Base-by-base conservation (phyloP, 768 basidiomycete genomes). In the Psilocybe subaeruginosa region DNA sequence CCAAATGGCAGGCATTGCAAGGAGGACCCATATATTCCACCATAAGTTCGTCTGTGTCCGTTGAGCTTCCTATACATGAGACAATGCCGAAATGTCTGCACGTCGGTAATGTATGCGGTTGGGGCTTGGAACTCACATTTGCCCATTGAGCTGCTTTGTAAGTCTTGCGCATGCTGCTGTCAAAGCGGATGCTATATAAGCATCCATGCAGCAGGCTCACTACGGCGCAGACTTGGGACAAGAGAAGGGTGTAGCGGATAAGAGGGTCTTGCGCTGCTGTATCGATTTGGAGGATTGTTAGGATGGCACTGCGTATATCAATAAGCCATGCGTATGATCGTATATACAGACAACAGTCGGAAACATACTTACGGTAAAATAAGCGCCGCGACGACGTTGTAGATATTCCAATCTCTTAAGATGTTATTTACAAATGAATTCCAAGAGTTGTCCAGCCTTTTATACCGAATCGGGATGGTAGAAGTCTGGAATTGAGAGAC, bases 21-120 rank as follows among this genome's bases (percentile, higher is more conserved):
- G 76, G 16, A 90, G 62, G 0, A 90, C 83, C 87, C 88, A 89
- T 14, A 90, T 83, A 61, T 90, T 90, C 89, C 89, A 78, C 66
- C 69, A 74, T 6, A 74, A 71, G 0, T 59, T 57, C 0, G 71
- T 64, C 19, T 65, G 67, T 4, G 62, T 63, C 37, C 70, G 70
- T 37, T 82, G 80, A 8, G 85, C 81, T 67, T 89, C 87, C 85
- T 88, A 57, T 29, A 33, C 14, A 41, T 8, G 43, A 12, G 30
- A 31, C 8, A 33, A 33, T 23, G 23, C 2, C 23, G 23, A 2
- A 23, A 23, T 23, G 2, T 23, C 23, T 23, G 23, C 23, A 23
- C 23, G 23, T 23, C 23, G 23, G 2, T 23, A 23, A 23, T 23
- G 23, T 23, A 23, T 23, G 23, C 23, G 23, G 23, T 23, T 23